Evolutionary conservation across 139 green algal species (phyloP).

Genomic region (Eudorina sp.): DNA sequence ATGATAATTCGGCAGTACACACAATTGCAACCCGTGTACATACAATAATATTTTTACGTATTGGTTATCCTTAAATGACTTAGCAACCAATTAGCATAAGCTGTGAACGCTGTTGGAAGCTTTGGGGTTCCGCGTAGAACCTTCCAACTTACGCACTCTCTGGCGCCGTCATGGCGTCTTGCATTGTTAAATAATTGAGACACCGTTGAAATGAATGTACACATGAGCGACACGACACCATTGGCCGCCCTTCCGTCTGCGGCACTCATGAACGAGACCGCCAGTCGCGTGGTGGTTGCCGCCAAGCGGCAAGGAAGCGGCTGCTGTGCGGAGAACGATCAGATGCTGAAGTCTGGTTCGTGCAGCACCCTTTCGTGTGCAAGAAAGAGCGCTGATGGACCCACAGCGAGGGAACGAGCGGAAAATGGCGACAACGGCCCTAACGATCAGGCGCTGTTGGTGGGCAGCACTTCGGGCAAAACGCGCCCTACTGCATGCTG

Average conservation of each 20-base stretch:
- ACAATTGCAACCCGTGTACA: too few relatives aligned
- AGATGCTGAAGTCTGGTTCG: not conserved
- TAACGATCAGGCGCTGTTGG: not conserved
- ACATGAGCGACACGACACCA: not conserved
- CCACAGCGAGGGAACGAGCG: not conserved
- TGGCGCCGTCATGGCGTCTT: not conserved
- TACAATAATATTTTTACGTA: too few relatives aligned
- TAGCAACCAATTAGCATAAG: too few relatives aligned
- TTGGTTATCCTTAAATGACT: too few relatives aligned
- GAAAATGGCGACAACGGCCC: not conserved
- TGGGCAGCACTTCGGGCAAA: not conserved
- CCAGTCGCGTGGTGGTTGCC: not conserved
- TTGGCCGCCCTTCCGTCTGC: not conserved
- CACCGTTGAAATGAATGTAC: not conserved
- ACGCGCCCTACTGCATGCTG: not conserved
- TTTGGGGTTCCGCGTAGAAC: too few relatives aligned
- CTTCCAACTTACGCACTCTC: not conserved
- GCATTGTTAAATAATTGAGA: too few relatives aligned
- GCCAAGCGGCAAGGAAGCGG: not conserved
- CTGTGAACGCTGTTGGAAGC: too few relatives aligned
- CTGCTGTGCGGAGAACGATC: not conserved
- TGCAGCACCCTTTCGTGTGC: not conserved
- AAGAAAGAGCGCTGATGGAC: slow-evolving; percentile 5
- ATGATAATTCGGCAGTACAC: too few relatives aligned
- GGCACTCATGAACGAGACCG: not conserved